Base-by-base conservation (phyloP, 345 rosid genomes). In the Dovyalis caffra region DNA sequence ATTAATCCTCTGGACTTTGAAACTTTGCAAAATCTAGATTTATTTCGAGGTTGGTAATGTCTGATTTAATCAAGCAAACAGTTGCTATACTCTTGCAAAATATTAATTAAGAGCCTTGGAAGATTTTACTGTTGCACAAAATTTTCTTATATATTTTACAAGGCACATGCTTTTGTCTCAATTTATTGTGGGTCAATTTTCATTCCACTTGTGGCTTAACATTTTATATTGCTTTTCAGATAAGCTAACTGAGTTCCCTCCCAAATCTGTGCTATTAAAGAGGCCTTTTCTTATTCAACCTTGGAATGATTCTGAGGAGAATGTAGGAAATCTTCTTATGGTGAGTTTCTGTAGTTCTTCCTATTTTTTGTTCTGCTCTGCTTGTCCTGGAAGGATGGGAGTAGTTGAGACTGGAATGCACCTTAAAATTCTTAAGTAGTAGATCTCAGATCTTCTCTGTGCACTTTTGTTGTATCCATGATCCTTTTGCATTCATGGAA, bases 301-400 rank as follows among this genome's bases (percentile, higher is more conserved):
- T 11, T 92, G 98, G 98, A 82, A 74, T 76, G 82, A 80, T 82
- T 92, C 93, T 76, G 97, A 94, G 87, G 92, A 89, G 83, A 92
- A 88, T 74, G 75, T 88, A 32, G 97, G 94, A 75, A 89, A 92
- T 84, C 96, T 92, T 81, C 89, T 94, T 23, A 94, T 94, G 98
- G 98, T 94, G 82, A 90, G 85, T 81, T 81, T 76, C 40, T 70
- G 60, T 23, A 45, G 71, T 74, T 72, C 0, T 65, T 45, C 33
- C 1, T 70, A 51, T 8, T 35, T 58, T 32, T 60, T 53, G 35
- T 67, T 68, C 32, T 26, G 1, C n/a, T 73, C 31, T 77, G 8
- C 38, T 51, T 28, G 62, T 38, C 38, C 15, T 45, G 33, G 49
- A 20, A 34, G 37, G 53, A 35, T 45, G 72, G 61, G 26, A 45